Conservation (phyloP, 768 basidiomycete genomes). For the Auriscalpium orientale region DNA sequence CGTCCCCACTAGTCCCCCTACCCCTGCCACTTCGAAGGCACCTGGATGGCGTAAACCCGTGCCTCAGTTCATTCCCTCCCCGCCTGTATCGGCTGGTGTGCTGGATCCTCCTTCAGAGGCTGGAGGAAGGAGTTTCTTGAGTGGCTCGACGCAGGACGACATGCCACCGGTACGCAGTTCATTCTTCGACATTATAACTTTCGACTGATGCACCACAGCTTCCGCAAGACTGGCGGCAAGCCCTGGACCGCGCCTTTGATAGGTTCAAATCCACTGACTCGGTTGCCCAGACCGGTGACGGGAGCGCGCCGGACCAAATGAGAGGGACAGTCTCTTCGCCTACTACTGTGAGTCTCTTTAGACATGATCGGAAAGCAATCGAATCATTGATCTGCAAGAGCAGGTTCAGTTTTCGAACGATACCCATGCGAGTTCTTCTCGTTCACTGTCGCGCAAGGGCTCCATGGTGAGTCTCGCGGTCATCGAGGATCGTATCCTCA, state of each 20-base stretch:
- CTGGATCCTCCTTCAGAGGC: conserved; percentile 11
- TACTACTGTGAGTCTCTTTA: neutral
- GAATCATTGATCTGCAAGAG: too few relatives aligned
- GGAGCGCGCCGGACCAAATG: neutral
- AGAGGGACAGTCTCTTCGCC: neutral
- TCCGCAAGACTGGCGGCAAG: neutral
- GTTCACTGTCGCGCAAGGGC: neutral
- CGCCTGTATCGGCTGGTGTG: conserved; percentile 9
- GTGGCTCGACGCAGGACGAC: conserved; percentile 12
- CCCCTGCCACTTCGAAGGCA: conserved; percentile 1
- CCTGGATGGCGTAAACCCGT: conserved; percentile 16
- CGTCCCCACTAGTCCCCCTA: conserved; percentile 2
- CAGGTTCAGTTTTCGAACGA: neutral
- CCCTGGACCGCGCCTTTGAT: neutral
- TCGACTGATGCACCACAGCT: neutral
- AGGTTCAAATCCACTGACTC: neutral
- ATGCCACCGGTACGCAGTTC: conserved; percentile 24
- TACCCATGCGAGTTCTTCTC: neutral
- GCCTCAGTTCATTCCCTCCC: conserved; percentile 12
- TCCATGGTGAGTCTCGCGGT: neutral
- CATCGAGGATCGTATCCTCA: neutral
- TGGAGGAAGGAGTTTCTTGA: neutral
- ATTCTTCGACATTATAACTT: neutral
- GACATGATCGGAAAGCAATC: too few relatives aligned
- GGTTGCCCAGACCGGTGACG: neutral